Evolutionary conservation across 2,329 filamentous ascomycete species (phyloP), one percentile per base, ranked within the genome.

Genomic region (Penicillium brasilianum): DNA sequence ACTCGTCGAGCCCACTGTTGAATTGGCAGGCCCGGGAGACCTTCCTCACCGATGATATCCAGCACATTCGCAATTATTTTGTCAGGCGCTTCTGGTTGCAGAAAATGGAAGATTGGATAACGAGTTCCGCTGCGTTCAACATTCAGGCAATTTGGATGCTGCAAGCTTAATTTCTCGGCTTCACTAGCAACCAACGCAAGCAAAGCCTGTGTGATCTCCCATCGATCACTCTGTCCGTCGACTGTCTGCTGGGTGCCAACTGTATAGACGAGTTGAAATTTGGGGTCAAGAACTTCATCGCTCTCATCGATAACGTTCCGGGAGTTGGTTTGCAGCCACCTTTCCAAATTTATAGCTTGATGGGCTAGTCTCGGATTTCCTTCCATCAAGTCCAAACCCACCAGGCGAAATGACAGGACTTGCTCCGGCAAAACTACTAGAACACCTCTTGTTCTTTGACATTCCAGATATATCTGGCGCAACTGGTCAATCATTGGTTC

Each of bases 231-330:
- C 14, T 34, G 22, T 16, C 81, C 76, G 5, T 88, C 83, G 0
- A 87, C 76, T 0, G 80, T 66, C 2, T 70, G 66, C 56, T 87
- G 83, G 0, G 66, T 64, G 0, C 87, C 87, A 61, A 88, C 81
- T 0, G 87, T 87, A 60, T 90, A 89, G 0, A 89, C 77, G 0
- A 90, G 71, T 66, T 90, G 85, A 41, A 87, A 87, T 49, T 83
- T 84, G 2, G 82, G 77, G 44, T 81, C 85, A 30, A 89, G 82
- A 57, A 85, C 85, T 60, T 89, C 85, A 50, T 90, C 87, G 43
- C 84, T 86, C 72, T 90, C 87, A 58, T 90, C 87, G 0, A 90
- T 77, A 1, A 90, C 79, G 61, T 88, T 86, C 0, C 85, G 76
- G 0, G 81, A 78, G 1, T 72, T 63, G 0, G 50, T 7, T 37